A percentile compares a stretch with the other conserved stretches of the same genome.
These are phyloP conservation scores for Xanthoceras sorbifolium DNA, from an alignment of 345 rosid genomes.

Conservation along the genomic window DNA sequence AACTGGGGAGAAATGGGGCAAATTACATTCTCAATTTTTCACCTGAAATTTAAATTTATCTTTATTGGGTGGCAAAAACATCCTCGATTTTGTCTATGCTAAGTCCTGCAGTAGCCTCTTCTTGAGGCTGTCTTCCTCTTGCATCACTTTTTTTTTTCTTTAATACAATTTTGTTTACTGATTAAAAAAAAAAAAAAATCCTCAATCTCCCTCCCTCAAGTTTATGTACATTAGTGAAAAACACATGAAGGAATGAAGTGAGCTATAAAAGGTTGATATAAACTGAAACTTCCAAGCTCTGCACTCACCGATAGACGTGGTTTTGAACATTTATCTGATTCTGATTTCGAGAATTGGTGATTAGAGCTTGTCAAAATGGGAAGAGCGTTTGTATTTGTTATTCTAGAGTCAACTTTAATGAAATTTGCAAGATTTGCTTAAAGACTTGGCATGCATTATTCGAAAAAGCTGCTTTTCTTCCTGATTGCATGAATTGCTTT, in stretches of 20 bases:
- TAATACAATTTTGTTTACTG: not conserved
- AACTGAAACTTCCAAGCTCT: not conserved
- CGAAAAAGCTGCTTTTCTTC: not conserved
- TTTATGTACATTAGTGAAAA: too few species aligned
- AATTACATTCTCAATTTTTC: not conserved
- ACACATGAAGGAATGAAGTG: not conserved
- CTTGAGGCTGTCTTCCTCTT: not conserved
- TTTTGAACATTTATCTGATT: not conserved
- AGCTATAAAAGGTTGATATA: not conserved
- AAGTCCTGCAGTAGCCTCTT: not conserved
- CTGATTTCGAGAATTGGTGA: not conserved
- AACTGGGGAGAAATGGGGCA: not conserved
- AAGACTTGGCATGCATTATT: not conserved
- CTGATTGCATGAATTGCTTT: not conserved
- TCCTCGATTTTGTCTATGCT: not conserved
- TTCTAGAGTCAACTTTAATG: not conserved
- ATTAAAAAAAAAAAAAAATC: not conserved
- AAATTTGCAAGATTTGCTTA: not conserved
- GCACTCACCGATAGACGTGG: not conserved
- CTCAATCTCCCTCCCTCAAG: too few species aligned
- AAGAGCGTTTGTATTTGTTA: not conserved
- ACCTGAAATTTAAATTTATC: not conserved
- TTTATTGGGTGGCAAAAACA: not conserved
- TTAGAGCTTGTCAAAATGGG: too few species aligned
- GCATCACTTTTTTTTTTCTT: not conserved